Conservation (phyloP, 2,329 filamentous ascomycete species). For the Aureobasidium sp. region DNA sequence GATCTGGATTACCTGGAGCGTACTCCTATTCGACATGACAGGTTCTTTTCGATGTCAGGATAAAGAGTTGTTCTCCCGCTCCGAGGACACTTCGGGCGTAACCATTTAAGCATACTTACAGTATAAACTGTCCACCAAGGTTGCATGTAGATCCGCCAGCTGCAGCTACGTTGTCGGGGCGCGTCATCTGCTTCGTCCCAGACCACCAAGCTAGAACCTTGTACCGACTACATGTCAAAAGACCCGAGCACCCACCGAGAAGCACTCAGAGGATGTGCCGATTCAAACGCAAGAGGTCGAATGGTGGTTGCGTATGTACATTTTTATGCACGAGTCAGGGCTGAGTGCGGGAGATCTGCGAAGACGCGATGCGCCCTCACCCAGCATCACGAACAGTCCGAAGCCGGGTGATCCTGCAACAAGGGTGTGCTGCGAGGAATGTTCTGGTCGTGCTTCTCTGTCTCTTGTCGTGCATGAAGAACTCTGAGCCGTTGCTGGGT, state of each 20-base stretch:
- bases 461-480: background rate
- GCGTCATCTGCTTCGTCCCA: background rate
- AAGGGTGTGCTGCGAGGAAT: background rate
- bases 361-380: background rate
- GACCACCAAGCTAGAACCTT: background rate
- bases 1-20: background rate
- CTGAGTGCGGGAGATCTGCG: background rate
- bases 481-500: background rate
- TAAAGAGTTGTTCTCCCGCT: background rate
- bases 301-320: background rate
- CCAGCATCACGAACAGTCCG: background rate
- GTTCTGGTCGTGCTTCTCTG: background rate
- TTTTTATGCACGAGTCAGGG: background rate
- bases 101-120: background rate
- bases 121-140: background rate
- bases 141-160: background rate
- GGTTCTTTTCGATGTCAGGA: background rate
- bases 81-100: background rate
- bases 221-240: background rate
- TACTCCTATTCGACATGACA: background rate
- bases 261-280: background rate
- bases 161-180: background rate
- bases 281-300: background rate
- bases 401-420: background rate
- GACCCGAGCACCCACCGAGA: background rate